A percentile compares a stretch with the other conserved stretches of the same genome.
Evolutionary conservation across 1,284 basidiomycete species (phyloP).

Genomic region (Ceratobasidium sp.): DNA sequence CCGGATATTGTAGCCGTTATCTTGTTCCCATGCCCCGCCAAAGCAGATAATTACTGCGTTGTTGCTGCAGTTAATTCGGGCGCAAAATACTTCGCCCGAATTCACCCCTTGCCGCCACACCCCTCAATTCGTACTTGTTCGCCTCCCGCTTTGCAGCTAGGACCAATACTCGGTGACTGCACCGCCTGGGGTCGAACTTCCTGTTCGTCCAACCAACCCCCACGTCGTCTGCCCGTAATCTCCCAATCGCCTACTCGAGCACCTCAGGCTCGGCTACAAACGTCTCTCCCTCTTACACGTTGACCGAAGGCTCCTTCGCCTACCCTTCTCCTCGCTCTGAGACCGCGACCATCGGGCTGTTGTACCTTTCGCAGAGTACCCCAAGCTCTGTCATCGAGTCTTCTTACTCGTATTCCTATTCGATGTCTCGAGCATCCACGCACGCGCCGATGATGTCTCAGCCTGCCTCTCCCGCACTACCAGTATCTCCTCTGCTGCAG

Average conservation of each 20-base stretch:
- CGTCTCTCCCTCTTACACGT: conserved; percentile 20
- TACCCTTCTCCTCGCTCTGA: conserved; percentile 36
- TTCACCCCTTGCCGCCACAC: conserved; percentile 6
- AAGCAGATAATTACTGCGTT: conserved; percentile 77
- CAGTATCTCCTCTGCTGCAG: conserved; percentile 38
- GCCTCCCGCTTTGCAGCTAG: not conserved
- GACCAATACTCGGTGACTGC: conserved; percentile 15
- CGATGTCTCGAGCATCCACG: conserved; percentile 29
- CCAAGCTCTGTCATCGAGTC: not conserved
- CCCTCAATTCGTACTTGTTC: conserved; percentile 15
- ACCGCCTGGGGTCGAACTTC: not conserved
- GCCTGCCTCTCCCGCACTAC: conserved; percentile 41
- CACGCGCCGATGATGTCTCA: conserved; percentile 38
- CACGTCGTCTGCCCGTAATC: conserved; percentile 31
- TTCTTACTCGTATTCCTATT: conserved; percentile 8
- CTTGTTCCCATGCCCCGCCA: conserved; percentile 48
- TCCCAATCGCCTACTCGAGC: too few species aligned
- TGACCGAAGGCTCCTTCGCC: conserved; percentile 19
- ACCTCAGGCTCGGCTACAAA: too few species aligned
- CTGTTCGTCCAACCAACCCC: conserved; percentile 28
- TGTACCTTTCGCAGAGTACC: conserved; percentile 13
- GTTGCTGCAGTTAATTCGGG: conserved; percentile 95
- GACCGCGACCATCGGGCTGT: conserved; percentile 28
- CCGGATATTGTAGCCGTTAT: too few species aligned
- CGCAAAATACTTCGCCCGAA: conserved; percentile 82